Evolutionary conservation across 257 asterid genomes (phyloP).

Genomic region (Linderniella brevidens): DNA sequence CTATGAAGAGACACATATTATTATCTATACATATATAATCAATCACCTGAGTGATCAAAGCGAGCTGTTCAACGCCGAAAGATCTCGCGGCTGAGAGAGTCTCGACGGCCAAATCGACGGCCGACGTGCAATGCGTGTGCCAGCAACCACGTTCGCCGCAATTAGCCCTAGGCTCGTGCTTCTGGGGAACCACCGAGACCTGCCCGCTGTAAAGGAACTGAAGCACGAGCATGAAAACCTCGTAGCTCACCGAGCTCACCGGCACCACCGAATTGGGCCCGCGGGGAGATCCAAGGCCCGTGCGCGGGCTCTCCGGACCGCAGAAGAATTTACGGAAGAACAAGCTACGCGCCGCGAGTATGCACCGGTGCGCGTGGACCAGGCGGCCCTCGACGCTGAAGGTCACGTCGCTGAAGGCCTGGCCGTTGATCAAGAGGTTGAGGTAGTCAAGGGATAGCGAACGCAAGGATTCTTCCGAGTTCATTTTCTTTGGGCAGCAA

Average conservation of each 20-base stretch:
- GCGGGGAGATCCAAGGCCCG: constrained; percentile 27
- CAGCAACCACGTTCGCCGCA: constrained; percentile 79
- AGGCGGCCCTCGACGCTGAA: constrained; percentile 90
- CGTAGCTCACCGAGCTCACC: constrained; percentile 52
- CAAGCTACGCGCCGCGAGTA: constrained; percentile 75
- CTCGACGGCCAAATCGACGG: constrained; percentile 82
- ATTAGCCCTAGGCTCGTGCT: constrained; percentile 69
- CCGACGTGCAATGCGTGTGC: constrained; percentile 92
- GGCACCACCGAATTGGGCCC: constrained; percentile 32
- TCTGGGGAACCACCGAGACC: constrained; percentile 74
- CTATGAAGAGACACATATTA: too few relatives aligned
- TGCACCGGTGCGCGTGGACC: constrained; percentile 84
- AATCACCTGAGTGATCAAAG: constrained; percentile 66
- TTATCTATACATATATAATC: too few relatives aligned
- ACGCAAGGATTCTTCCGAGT: constrained; percentile 66
- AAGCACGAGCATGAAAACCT: constrained; percentile 44
- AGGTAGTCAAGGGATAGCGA: constrained; percentile 84
- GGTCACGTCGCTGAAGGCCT: constrained; percentile 89
- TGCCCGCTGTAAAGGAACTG: constrained; percentile 81
- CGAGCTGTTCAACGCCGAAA: constrained; percentile 78
- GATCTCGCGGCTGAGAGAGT: constrained; percentile 84
- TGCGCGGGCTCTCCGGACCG: constrained; percentile 41
- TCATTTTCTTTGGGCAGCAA: constrained; percentile 19
- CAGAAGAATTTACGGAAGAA: constrained; percentile 86
- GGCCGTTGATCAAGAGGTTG: constrained; percentile 89